Evolutionary conservation across 1,284 basidiomycete species (phyloP), one percentile per base, ranked within the genome.

Genomic region (Boletus hoseneyae): DNA sequence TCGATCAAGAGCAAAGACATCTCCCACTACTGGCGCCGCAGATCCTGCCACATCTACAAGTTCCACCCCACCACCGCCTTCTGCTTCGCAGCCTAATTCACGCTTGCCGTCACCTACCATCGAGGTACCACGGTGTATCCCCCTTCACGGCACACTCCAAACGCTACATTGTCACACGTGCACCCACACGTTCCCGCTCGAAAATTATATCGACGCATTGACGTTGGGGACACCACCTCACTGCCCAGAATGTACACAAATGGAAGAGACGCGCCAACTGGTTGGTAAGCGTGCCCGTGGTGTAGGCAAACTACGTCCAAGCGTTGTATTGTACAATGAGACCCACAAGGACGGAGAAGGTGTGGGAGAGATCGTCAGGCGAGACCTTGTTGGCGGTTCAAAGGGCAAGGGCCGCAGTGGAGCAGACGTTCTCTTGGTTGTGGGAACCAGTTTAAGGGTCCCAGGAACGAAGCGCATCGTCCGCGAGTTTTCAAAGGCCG

Each of bases 391-490:
- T 50, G 87, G 87, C 6, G 73, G 75, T 18, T 77, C 75, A 6
- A 82, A 82, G 58, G 80, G 82, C 13, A 84, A 80, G 54, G 81
- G 82, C 3, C 72, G 79, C 53, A 77, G 77, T 50, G 84, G 83
- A 5, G 89, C 91, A 4, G 94, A 97, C 70, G 70, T 95, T 42
- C 73, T 97, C 40, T 72, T 97, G 43, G 94, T 97, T 9, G 93
- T 92, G 13, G 94, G 94, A 32, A 97, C 94, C 42, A 92, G 87
- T 63, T 72, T 97, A 48, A 82, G 86, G 57, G 90, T 97, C 9
- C 93, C 92, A 2, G 94, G 94, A 10, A 95, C 94, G 43, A 97
- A 96, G 70, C 77, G 90, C 55, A 90, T 97, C 64, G 91, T 96
- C 27, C 82, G 91, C 54, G 93, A 97, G 68, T 91, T 97, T 68